Evolutionary conservation across 2,329 filamentous ascomycete species (phyloP), one percentile per base, ranked within the genome.

Genomic region (Trichoderma aggressivum): DNA sequence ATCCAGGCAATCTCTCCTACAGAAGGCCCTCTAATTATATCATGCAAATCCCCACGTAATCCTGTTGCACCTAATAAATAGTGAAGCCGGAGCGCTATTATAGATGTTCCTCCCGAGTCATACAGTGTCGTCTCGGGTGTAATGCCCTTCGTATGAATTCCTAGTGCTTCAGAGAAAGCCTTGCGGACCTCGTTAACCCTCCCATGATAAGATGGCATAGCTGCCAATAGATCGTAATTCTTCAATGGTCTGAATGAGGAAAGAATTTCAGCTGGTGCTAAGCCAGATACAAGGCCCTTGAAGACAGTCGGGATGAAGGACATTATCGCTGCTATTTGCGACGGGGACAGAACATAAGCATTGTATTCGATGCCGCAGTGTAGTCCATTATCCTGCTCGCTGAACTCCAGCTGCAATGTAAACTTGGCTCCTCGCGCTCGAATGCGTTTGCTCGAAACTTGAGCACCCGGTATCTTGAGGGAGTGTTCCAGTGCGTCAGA

Each of bases 321-420:
- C 10, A 64, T n/a, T 16, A 64, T 36, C 26, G 28, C 43, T 34
- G 62, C 62, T 43, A 64, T 53, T 30, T 64, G 62, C 4, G 28
- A 16, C 5, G 62, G 28, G 26, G 62, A 64, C 28, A 64, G 30
- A 36, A 21, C 30, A 6, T 4, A 7, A 14, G 62, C 62, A 36
- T 64, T 34, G n/a, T 55, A 64, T 43, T 55, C 62, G n/a, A 64
- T 36, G 14, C 62, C 62, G 14, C 62, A 64, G 28, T 64, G 62
- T 2, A 64, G 16, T 36, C 43, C 43, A 7, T 53, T 11, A 2
- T 36, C 43, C 10, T 64, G 62, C 30, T 64, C 62, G 21, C 43
- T 64, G n/a, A 64, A 64, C 14, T 64, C 43, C 3, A 64, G 28
- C 62, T 64, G 62, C 62, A 64, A 50, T 24, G 62, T 50, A 16